Evolutionary conservation across 495 filamentous ascomycete species (phyloP), one percentile per base, ranked within the genome.

Genomic region (Barbatosphaeria neglecta): DNA sequence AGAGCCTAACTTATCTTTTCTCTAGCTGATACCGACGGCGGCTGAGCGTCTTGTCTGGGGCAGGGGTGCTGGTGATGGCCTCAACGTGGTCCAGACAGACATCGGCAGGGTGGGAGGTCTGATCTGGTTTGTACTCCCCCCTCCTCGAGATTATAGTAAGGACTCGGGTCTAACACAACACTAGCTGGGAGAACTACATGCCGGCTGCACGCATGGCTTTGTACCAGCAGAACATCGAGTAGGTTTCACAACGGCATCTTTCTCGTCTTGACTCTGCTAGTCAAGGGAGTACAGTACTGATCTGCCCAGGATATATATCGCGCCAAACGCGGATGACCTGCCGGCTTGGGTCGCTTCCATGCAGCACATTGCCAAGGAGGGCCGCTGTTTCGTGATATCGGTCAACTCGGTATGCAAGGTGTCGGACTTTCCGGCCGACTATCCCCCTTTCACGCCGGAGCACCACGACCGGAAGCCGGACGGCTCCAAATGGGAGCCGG

Each of bases 171-270:
- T 46, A 16, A 24, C 33, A 27, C 20, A 13, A 25, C 1, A 19
- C 17, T 37, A 66, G 63, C 45, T 69, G 66, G 66, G 66, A 67
- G 49, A 69, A 69, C 43, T 69, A 69, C 37, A 69, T 69, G 66
- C 66, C 66, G 4, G 64, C 62, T 8, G 64, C 66, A 11, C 53
- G 66, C 13, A 50, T 69, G 51, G 61, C 64, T 6, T 50, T 69
- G 10, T 69, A 67, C 50, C 66, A 69, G 37, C 64, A 64, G 50
- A 64, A 64, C 1, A 49, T 69, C 43, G 64, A 69, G 66, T 69
- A 52, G 40, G 57, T 31, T 9, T 35, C 37, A 37, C 24, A 42
- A 22, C 13, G n/a, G 31, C 22, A 27, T 46, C 15, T n/a, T n/a
- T n/a, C n/a, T n/a, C n/a, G n/a, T n/a, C n/a, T n/a, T n/a, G n/a